Conservation (phyloP, 345 rosid species). For the Pugionium dolabratum region DNA sequence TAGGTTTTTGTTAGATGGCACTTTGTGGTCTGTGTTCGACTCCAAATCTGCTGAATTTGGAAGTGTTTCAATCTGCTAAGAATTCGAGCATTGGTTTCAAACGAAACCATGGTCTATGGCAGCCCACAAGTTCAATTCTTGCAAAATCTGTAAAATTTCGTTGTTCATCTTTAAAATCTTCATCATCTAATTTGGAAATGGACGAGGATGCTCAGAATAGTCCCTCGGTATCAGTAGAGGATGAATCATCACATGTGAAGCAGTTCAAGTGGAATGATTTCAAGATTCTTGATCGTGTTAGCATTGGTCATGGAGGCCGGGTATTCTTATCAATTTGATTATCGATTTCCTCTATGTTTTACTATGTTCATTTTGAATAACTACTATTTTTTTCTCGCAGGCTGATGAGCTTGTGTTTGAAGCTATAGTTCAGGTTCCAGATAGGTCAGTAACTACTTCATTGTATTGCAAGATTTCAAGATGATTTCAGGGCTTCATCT, state of each 20-base stretch:
- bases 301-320: slow-evolving; percentile 86
- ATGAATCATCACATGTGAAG: slow-evolving; percentile 58
- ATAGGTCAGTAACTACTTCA: slow-evolving; percentile 53
- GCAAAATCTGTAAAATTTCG: slow-evolving; percentile 32
- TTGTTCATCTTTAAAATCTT: slow-evolving; percentile 50
- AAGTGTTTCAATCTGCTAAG: slow-evolving; percentile 38
- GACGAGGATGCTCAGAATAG: slow-evolving; percentile 35
- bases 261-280: slow-evolving; percentile 84
- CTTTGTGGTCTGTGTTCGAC: slow-evolving; percentile 46
- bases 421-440: slow-evolving; percentile 69
- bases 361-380: background rate
- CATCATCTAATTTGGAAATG: slow-evolving; percentile 46
- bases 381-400: slow-evolving; percentile 42
- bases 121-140: slow-evolving; percentile 6
- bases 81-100: slow-evolving; percentile 41
- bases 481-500: slow-evolving; percentile 30
- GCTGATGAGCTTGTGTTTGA: slow-evolving; percentile 85
- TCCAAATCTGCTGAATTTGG: slow-evolving; percentile 44
- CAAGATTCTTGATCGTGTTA: slow-evolving; percentile 71
- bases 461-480: slow-evolving; percentile 19
- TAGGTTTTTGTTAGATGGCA: slow-evolving; percentile 52
- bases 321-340: slow-evolving; percentile 41
- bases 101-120: slow-evolving; percentile 25
- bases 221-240: slow-evolving; percentile 39
- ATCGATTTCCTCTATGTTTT: background rate